Evolutionary conservation across 352 stramenopile species (phyloP).

Genomic region (Globisporangium irregulare): DNA sequence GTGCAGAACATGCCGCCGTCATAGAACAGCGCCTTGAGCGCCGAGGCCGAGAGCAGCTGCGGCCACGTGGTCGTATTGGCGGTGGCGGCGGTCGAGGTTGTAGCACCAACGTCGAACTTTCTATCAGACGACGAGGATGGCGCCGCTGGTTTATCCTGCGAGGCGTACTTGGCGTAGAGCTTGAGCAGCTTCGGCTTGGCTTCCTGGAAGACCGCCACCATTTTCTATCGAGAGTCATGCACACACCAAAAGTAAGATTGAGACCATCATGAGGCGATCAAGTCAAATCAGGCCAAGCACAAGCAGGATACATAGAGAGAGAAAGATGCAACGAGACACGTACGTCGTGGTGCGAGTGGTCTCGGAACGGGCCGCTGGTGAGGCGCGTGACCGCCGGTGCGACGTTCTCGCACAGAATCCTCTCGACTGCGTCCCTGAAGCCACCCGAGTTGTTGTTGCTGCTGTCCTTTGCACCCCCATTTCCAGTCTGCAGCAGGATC

Average conservation of each 20-base stretch:
- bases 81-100: too few species aligned
- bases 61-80: conserved; percentile 34
- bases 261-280: background rate
- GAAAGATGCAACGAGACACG: conserved; percentile 7
- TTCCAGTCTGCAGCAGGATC: conserved; percentile 17
- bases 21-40: conserved; percentile 66
- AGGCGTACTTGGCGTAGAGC: conserved; percentile 65
- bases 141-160: too few species aligned
- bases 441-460: conserved; percentile 19
- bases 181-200: conserved; percentile 73
- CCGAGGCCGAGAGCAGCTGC: conserved; percentile 37
- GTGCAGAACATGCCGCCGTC: conserved; percentile 78
- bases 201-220: conserved; percentile 64
- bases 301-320: background rate
- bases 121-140: too few species aligned
- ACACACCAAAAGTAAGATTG: background rate
- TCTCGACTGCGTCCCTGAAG: conserved; percentile 38
- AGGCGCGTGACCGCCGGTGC: conserved; percentile 50
- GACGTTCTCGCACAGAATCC: conserved; percentile 38
- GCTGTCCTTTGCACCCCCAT: conserved; percentile 14
- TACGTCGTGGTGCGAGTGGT: conserved; percentile 76
- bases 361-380: conserved; percentile 66
- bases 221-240: conserved; percentile 34
- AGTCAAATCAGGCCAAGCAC: background rate
- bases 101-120: too few species aligned